Base-by-base conservation (phyloP, 306 rosid species). In the Benincasa hispida region DNA sequence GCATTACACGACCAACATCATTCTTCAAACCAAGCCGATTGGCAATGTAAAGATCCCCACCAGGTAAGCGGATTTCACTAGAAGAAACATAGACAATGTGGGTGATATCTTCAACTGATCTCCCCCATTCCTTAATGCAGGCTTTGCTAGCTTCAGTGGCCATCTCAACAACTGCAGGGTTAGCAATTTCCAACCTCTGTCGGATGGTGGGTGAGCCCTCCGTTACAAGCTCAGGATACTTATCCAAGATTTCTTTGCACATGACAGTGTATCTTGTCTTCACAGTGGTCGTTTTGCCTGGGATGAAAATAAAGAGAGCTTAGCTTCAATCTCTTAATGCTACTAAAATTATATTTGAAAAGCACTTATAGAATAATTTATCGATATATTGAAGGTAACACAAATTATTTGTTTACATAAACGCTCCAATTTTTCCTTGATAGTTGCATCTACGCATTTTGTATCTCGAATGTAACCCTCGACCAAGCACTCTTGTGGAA, bases 181-280 rank as follows among this genome's bases (percentile, higher is more conserved):
- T 90, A 1, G 99, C 97, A 13, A 94, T 88, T 80, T 94, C 92
- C 2, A 94, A 93, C 84, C 88, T 87, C 15, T 94, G 98, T 56
- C 51, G 84, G 83, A 94, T 90, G 53, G 99, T 94, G 45, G 99
- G 83, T 10, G 91, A 63, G 27, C 99, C 99, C 72, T 94, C 99
- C 5, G 91, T 92, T 56, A 84, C 92, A 17, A 94, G 80, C 58
- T 94, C 98, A 4, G 98, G 98, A 82, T 92, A 87, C 57, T 90
- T 87, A 79, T 90, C 97, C 11, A 92, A 88, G 47, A 94, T 94
- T 80, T 92, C 97, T 89, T 94, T 94, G n/a, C 91, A 90, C 99
- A 94, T 94, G 28, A 94, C 96, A 57, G 99, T 94, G 87, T 94
- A 94, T 55, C 99, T 89, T 14, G 96, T 94, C 91, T 88, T 92